These are phyloP conservation scores for Taiwanofungus camphoratus DNA, from an alignment of 1,284 basidiomycete genomes.

Conservation along the genomic window DNA sequence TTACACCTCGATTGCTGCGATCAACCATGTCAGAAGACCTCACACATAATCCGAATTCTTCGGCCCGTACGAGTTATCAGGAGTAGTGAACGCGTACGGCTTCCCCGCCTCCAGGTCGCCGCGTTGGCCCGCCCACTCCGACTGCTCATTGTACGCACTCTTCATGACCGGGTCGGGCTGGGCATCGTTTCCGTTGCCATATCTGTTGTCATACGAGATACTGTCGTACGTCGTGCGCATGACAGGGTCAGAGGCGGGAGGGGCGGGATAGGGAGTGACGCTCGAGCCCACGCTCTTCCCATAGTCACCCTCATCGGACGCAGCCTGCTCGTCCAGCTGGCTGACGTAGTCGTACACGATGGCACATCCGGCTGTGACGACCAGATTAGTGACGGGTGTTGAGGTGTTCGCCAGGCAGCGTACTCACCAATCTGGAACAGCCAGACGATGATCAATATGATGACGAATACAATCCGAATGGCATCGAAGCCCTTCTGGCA, in stretches of 20 bases:
- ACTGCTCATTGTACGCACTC: conserved; percentile 6
- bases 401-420: neutral
- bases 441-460: conserved; percentile 34
- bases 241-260: neutral
- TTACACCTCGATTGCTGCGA: neutral
- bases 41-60: conserved; percentile 7
- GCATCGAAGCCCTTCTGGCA: conserved; percentile 26
- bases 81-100: conserved; percentile 18
- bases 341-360: conserved; percentile 28
- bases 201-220: conserved; percentile 11
- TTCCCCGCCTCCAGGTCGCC: conserved; percentile 14
- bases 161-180: conserved; percentile 11
- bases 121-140: conserved; percentile 6
- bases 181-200: conserved; percentile 6
- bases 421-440: conserved; percentile 46
- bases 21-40: neutral
- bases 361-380: conserved; percentile 22
- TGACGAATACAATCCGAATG: conserved; percentile 22
- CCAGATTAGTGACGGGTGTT: neutral
- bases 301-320: conserved; percentile 13
- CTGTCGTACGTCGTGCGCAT: conserved; percentile 23
- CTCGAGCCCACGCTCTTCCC: conserved; percentile 15
- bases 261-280: conserved; percentile 13
- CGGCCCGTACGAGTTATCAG: conserved; percentile 15
- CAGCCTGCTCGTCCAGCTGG: conserved; percentile 24